Evolutionary conservation across 306 rosid genomes (phyloP).

Genomic region (Trifolium dubium): DNA sequence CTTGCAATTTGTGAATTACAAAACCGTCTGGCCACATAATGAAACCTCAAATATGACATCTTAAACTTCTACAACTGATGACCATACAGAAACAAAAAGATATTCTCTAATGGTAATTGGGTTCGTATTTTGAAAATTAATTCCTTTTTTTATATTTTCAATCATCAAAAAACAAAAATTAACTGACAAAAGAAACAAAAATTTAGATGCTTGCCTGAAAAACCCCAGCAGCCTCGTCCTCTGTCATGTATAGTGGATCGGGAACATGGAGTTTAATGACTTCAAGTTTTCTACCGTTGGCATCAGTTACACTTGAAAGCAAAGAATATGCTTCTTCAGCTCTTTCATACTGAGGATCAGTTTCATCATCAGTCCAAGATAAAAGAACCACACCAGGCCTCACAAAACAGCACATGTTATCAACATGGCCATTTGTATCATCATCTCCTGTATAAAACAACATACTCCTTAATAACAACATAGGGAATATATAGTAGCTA

Average conservation of each 20-base stretch:
- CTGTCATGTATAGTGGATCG: constrained; percentile 73
- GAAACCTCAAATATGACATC: constrained; percentile 15
- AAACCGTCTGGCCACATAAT: constrained; percentile 10
- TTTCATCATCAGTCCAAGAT: constrained; percentile 85
- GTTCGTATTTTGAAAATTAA: constrained; percentile 11
- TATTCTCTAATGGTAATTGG: not conserved
- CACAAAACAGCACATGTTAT: constrained; percentile 90
- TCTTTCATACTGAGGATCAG: constrained; percentile 86
- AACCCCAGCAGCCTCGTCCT: constrained; percentile 78
- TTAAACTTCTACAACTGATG: constrained; percentile 6
- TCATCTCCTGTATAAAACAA: constrained; percentile 76
- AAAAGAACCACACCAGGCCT: constrained; percentile 88
- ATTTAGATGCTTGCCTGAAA: constrained; percentile 51
- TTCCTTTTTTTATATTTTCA: not conserved
- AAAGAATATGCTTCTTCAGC: constrained; percentile 70
- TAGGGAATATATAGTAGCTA: constrained; percentile 12
- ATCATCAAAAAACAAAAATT: constrained; percentile 7
- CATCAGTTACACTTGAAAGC: constrained; percentile 73
- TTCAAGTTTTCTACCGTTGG: constrained; percentile 75
- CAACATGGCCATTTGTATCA: constrained; percentile 95
- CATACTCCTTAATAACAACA: constrained; percentile 30
- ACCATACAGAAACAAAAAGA: not conserved
- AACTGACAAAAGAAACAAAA: constrained; percentile 23
- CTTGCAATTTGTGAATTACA: not conserved
- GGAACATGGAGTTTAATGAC: constrained; percentile 83